Evolutionary conservation across 1,284 basidiomycete genomes (phyloP).

Genomic region (Ceraceosorus guamensis): DNA sequence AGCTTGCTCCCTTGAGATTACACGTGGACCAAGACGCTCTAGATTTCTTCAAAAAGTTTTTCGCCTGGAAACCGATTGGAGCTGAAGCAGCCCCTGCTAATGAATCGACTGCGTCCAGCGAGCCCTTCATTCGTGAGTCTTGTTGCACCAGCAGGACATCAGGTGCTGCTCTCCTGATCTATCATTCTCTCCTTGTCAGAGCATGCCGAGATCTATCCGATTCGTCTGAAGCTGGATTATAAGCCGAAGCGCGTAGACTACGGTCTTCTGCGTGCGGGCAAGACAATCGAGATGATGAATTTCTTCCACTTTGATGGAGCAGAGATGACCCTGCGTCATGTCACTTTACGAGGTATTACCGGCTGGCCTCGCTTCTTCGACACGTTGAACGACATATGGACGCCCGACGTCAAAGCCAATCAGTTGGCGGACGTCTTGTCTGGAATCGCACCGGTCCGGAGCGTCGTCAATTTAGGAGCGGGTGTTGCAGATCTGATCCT

Average conservation of each 20-base stretch:
- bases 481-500: constrained; percentile 91
- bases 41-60: constrained; percentile 94
- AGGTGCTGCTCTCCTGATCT: neutral
- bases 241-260: constrained; percentile 97
- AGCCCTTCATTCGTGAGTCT: constrained; percentile 2
- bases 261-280: constrained; percentile 68
- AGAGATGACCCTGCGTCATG: constrained; percentile 91
- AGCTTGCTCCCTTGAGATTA: constrained; percentile 63
- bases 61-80: constrained; percentile 64
- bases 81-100: constrained; percentile 18
- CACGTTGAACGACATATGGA: constrained; percentile 92
- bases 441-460: constrained; percentile 85
- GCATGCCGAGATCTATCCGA: constrained; percentile 78
- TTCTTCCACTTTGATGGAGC: constrained; percentile 99
- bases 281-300: constrained; percentile 96
- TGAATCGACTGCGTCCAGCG: neutral
- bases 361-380: constrained; percentile 83
- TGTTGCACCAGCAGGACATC: neutral
- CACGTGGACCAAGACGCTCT: constrained; percentile 97
- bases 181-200: constrained; percentile 38
- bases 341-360: constrained; percentile 79
- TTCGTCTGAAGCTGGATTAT: constrained; percentile 84
- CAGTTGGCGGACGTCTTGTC: constrained; percentile 94
- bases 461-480: constrained; percentile 86
- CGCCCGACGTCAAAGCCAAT: constrained; percentile 96